Evolutionary conservation across 2,329 filamentous ascomycete species (phyloP).

Genomic region (Fusarium siculi): DNA sequence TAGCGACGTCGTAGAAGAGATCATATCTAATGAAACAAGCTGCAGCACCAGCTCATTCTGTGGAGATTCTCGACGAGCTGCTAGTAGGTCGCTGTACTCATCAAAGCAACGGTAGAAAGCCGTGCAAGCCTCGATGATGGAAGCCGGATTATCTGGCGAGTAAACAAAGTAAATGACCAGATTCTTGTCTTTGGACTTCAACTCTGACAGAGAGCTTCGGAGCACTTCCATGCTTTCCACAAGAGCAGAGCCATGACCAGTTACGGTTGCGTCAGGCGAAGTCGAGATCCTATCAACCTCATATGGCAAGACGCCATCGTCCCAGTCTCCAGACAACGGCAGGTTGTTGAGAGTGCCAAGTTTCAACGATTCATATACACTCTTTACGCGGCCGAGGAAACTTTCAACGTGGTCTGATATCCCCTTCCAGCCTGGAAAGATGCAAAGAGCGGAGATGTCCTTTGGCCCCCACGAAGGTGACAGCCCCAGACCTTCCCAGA

Average conservation of each 20-base stretch:
- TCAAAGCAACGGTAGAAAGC: slow-evolving; percentile 80
- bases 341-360: slow-evolving; percentile 72
- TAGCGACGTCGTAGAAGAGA: slow-evolving; percentile 71
- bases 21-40: slow-evolving; percentile 74
- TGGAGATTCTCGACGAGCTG: slow-evolving; percentile 55
- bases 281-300: slow-evolving; percentile 59
- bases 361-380: slow-evolving; percentile 78
- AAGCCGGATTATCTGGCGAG: slow-evolving; percentile 68
- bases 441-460: slow-evolving; percentile 75
- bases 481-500: slow-evolving; percentile 85
- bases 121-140: slow-evolving; percentile 76
- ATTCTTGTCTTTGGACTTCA: slow-evolving; percentile 62
- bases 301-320: slow-evolving; percentile 61
- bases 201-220: slow-evolving; percentile 57
- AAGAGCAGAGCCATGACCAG: slow-evolving; percentile 57
- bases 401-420: slow-evolving; percentile 68
- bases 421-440: slow-evolving; percentile 74
- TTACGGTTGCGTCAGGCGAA: slow-evolving; percentile 54
- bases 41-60: slow-evolving; percentile 80
- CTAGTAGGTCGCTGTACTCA: slow-evolving; percentile 58
- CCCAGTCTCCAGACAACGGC: slow-evolving; percentile 51
- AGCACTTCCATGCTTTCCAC: slow-evolving; percentile 61
- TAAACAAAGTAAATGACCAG: slow-evolving; percentile 83
- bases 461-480: slow-evolving; percentile 77
- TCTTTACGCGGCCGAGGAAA: slow-evolving; percentile 75